Evolutionary conservation across 1,284 basidiomycete species (phyloP), one percentile per base, ranked within the genome.

Genomic region (Papiliotrema nemorosa): DNA sequence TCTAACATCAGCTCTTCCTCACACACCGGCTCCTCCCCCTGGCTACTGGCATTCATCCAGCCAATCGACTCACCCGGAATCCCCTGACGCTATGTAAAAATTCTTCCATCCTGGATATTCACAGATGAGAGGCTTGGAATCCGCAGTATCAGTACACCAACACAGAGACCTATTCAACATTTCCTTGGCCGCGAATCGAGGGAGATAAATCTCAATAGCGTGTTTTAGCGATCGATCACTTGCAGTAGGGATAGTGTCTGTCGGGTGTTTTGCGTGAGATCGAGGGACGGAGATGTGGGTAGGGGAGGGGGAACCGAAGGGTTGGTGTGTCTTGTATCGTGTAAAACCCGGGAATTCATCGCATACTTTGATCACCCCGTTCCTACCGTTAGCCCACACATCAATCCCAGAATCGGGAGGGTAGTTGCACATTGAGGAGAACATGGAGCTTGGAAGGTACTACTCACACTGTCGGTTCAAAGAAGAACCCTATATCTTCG

Each of bases 61-160:
- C 36, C 13, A 9, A 13, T 10, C 20, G 13, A 41, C 49, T 46
- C 47, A 56, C 60, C 65, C 53, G 38, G 52, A 54, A 47, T 72
- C 67, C 7, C 70, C 68, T 10, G 67, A 64, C 3, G 69, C 69
- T 10, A 72, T 44, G 24, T 59, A 59, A 3, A 72, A 52, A 20
- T 57, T 56, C 25, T 60, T 57, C 59, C 62, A 66, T 21, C 51
- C 46, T 1, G 70, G 69, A 45, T 72, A 58, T 38, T 68, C 62
- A 36, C 61, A 63, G 14, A 70, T 53, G 33, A 72, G 47, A 58
- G 57, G 58, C 16, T 61, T 53, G 0, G 62, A 66, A 47, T 72
- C 70, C 20, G 59, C 59, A 3, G 69, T 67, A 43, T 72, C 70
- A 29, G 62, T 70, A 48, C 70, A 72, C 73, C 73, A 75, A 49